Percentiles rank a stretch among this genome's conserved stretches.
Conservation (phyloP, 257 asterid species). For the Solanum peruvianum region DNA sequence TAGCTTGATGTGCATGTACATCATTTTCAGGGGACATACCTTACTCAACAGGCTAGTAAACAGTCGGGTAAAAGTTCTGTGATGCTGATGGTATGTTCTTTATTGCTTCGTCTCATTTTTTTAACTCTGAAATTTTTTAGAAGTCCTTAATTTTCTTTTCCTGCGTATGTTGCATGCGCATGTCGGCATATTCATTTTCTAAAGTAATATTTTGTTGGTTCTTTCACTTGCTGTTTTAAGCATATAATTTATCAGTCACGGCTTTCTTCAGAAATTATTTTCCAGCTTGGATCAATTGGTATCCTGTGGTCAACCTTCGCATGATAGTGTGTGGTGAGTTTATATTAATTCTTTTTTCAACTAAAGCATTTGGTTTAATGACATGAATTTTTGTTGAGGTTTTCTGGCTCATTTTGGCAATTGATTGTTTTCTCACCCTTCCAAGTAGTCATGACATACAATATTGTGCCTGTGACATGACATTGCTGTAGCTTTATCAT, state of each 20-base stretch:
- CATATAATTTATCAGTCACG: slow-evolving; percentile 4
- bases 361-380: neutral
- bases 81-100: slow-evolving; percentile 58
- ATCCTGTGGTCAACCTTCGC: slow-evolving; percentile 68
- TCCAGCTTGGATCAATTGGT: slow-evolving; percentile 66
- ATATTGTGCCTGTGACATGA: neutral
- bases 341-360: neutral
- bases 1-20: neutral
- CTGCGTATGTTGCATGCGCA: neutral
- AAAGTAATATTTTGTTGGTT: neutral
- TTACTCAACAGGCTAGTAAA: slow-evolving; percentile 37
- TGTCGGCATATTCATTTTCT: neutral
- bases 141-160: neutral
- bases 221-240: neutral
- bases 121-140: neutral
- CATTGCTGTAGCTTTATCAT: neutral
- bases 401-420: neutral
- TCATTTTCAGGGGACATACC: slow-evolving; percentile 59
- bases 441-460: neutral
- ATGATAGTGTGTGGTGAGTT: slow-evolving; percentile 69
- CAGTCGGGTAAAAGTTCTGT: slow-evolving; percentile 23
- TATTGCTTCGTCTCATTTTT: neutral
- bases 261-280: slow-evolving; percentile 59
- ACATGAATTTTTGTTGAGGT: neutral
- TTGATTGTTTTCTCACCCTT: neutral